Evolutionary conservation across 2,329 filamentous ascomycete genomes (phyloP), one percentile per base, ranked within the genome.

Genomic region (Epichloe scottii): DNA sequence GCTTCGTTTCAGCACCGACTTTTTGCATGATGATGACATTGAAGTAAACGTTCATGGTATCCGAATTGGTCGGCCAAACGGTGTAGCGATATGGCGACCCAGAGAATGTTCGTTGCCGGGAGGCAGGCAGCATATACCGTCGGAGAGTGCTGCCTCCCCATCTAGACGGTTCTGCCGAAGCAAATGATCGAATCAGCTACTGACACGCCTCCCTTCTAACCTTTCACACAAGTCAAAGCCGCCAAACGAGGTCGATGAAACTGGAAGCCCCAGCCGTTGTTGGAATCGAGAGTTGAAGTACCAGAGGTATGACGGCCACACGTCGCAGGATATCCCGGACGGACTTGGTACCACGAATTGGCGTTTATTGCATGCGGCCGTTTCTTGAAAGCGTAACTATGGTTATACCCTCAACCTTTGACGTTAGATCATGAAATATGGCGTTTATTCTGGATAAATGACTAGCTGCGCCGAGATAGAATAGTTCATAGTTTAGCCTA

Each of bases 11-110:
- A 43, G 48, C 48, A 19, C 30, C 40, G 48, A 49, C 40, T 26
- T n/a, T 26, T 49, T 49, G 40, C 40, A 38, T 49, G 21, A 49
- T 49, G 48, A 49, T 35, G 15, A 3, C n/a, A 10, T 43, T 40
- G 17, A 38, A 23, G 19, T 43, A 49, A 44, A 42, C 4, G 30
- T 10, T 21, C 35, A 5, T 26, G 48, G 40, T 30, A 15, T 30
- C 33, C 15, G 15, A 35, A 19, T n/a, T 23, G 40, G 40, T 35
- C 21, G 30, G 17, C 15, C 30, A 23, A 23, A 30, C 15, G 26
- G 33, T 17, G 33, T 49, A 26, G 17, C 40, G 21, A 43, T 17
- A 17, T 43, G 33, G 15, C 30, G 34, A 33, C 14, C 11, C 30
- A 42, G 30, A 42, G 17, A 42, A 42, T 3, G 30, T 30, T 17